Base-by-base conservation (phyloP, 768 basidiomycete genomes). In the Kwoniella pini region DNA sequence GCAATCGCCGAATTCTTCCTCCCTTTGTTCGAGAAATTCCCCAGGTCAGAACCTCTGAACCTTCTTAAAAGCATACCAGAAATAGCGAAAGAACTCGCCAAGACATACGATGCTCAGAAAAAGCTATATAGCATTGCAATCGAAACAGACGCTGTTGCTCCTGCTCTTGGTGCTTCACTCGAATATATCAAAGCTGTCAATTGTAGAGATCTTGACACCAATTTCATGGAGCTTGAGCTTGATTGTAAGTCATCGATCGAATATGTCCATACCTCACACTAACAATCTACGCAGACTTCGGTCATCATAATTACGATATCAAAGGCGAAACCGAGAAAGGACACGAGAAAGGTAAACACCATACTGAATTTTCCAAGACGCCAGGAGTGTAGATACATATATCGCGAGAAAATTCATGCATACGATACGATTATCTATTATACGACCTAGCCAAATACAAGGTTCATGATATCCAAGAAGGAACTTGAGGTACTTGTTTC, bases 241-340 rank as follows among this genome's bases (percentile, higher is more conserved):
- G 69, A 70, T 56, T 76, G 68, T 74, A 56, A 69, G 69, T 60
- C 9, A 39, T 36, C 7, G n/a, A 12, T 42, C 6, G 12, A 42
- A 19, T 21, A 4, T 51, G 33, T n/a, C n/a, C n/a, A 19, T 51
- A 13, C 10, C 15, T 4, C 22, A 26, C 4, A 51, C 49, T 10
- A 10, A 19, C 49, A 11, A 42, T 39, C 19, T 42, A 5, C 39
- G 13, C 17, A 68, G 65, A 71, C 48, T 76, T 76, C 43, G 75
- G 77, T 3, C 65, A 73, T 64, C 77, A 76, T 60, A 68, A 70
- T 40, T 75, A 70, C 48, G 75, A 75, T 52, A 53, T 72, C 42
- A 71, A 69, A 50, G 62, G 60, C 15, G 62, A 76, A 40, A 22
- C 71, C 19, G 63, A 66, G 36, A 57, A 58, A 27, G 72, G 70